Percentiles rank a stretch among this genome's conserved stretches.
Conservation (phyloP, 2,329 filamentous ascomycete species). For the Coccinonectria pachysandricola region DNA sequence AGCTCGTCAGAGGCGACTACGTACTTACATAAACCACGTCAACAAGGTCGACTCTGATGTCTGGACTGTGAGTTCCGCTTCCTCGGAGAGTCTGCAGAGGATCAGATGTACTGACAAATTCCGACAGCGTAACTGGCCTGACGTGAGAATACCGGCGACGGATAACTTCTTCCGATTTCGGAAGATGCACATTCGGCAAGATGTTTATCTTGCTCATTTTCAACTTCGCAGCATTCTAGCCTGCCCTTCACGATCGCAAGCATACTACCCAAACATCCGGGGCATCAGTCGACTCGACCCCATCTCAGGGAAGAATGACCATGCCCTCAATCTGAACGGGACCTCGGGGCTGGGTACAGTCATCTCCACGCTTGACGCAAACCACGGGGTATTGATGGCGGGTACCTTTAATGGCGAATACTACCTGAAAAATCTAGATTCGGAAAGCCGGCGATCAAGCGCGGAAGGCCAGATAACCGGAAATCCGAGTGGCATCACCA, state of each 20-base stretch:
- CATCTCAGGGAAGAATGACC: constrained; percentile 33
- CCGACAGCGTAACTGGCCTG: constrained; percentile 10
- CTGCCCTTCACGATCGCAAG: constrained; percentile 42
- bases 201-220: constrained; percentile 52
- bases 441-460: constrained; percentile 24
- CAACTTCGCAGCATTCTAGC: constrained; percentile 55
- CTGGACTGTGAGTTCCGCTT: constrained; percentile 33
- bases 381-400: constrained; percentile 45
- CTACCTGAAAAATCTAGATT: constrained; percentile 35
- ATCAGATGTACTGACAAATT: constrained; percentile 5
- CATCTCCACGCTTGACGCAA: constrained; percentile 42
- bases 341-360: constrained; percentile 26
- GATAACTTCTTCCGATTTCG: constrained; percentile 49
- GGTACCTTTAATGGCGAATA: constrained; percentile 51
- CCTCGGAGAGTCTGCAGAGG: background rate
- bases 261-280: constrained; percentile 44
- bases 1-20: constrained; percentile 36
- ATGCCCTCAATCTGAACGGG: constrained; percentile 34
- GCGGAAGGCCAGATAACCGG: constrained; percentile 38
- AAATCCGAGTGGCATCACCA: constrained; percentile 48
- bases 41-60: constrained; percentile 39
- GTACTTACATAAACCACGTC: constrained; percentile 48
- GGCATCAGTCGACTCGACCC: constrained; percentile 44
- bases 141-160: constrained; percentile 23
- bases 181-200: constrained; percentile 42